Evolutionary conservation across 1,284 basidiomycete genomes (phyloP).

Genomic region (Austropuccinia psidii): DNA sequence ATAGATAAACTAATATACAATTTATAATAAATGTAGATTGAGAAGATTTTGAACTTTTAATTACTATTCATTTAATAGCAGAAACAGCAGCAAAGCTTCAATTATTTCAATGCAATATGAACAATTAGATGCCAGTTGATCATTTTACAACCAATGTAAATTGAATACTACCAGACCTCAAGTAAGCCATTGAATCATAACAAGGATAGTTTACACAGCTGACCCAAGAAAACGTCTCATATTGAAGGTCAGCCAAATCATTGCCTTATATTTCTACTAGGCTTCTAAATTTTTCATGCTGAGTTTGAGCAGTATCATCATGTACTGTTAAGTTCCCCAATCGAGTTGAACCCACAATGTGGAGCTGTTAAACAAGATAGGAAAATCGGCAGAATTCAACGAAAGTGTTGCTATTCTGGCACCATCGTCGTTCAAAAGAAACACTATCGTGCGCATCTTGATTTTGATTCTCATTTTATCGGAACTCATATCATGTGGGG

Average conservation of each 20-base stretch:
- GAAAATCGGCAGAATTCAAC: slow-evolving; percentile 82
- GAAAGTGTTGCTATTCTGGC: slow-evolving; percentile 73
- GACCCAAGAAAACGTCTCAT: slow-evolving; percentile 74
- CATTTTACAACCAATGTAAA: slow-evolving; percentile 82
- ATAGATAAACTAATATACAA: no score
- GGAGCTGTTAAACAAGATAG: slow-evolving; percentile 65
- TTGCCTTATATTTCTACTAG: slow-evolving; percentile 90
- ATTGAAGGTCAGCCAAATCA: slow-evolving; percentile 88
- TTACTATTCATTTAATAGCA: no score
- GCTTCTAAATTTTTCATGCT: slow-evolving; percentile 62
- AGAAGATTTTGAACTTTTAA: no score
- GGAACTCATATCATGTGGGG: neutral
- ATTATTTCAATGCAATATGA: no score
- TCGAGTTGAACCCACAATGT: slow-evolving; percentile 74
- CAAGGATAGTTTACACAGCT: slow-evolving; percentile 63
- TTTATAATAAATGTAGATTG: no score
- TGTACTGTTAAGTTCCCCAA: slow-evolving; percentile 76
- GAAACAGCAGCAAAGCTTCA: no score
- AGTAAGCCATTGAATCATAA: slow-evolving; percentile 74
- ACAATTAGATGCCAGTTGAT: no score
- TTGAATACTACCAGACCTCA: slow-evolving; percentile 84
- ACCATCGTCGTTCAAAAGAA: slow-evolving; percentile 72
- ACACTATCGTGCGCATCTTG: slow-evolving; percentile 77
- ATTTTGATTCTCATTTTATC: slow-evolving; percentile 75
- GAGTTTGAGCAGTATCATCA: slow-evolving; percentile 62